These are phyloP conservation scores for Tolypocladium capitatum DNA, from an alignment of 2,329 filamentous ascomycete species.

Conservation along the genomic window DNA sequence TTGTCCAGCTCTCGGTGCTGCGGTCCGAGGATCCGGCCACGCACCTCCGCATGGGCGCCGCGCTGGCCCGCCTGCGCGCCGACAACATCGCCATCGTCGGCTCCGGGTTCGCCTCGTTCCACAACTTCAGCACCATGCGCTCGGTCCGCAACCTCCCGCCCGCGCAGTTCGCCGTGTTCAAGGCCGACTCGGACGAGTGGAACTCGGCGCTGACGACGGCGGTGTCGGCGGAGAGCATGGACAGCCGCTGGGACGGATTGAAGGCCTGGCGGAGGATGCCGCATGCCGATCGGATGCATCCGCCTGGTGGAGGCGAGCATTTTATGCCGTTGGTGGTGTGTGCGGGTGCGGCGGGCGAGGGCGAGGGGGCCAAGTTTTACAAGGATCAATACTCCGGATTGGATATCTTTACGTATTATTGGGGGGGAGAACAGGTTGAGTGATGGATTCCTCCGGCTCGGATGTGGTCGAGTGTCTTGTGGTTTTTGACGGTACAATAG, in stretches of 20 bases:
- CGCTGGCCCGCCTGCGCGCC: slow-evolving; percentile 34
- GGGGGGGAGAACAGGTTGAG: slow-evolving; percentile 22
- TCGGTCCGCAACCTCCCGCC: slow-evolving; percentile 13
- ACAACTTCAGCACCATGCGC: slow-evolving; percentile 38
- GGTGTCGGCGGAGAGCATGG: slow-evolving; percentile 16
- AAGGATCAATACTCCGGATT: slow-evolving; percentile 34
- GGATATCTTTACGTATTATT: slow-evolving; percentile 43
- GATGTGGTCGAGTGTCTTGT: too few species aligned
- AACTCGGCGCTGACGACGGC: slow-evolving; percentile 31
- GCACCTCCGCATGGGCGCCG: slow-evolving; percentile 39
- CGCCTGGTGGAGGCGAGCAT: slow-evolving; percentile 39
- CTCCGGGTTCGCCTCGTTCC: slow-evolving; percentile 46
- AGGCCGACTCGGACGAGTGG: slow-evolving; percentile 24
- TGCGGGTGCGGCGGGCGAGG: slow-evolving; percentile 34
- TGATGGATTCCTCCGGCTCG: not conserved
- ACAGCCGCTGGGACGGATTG: slow-evolving; percentile 26
- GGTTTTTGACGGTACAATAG: too few species aligned
- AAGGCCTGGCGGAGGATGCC: slow-evolving; percentile 34
- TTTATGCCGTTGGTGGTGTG: slow-evolving; percentile 46
- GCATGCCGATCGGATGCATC: slow-evolving; percentile 39
- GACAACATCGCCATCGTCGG: slow-evolving; percentile 44
- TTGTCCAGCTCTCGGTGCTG: slow-evolving; percentile 45
- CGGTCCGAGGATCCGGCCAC: slow-evolving; percentile 32
- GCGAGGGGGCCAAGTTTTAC: slow-evolving; percentile 28
- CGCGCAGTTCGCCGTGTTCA: slow-evolving; percentile 11